These are phyloP conservation scores for Botrytis porri DNA, from an alignment of 2,329 filamentous ascomycete species.

Conservation along the genomic window DNA sequence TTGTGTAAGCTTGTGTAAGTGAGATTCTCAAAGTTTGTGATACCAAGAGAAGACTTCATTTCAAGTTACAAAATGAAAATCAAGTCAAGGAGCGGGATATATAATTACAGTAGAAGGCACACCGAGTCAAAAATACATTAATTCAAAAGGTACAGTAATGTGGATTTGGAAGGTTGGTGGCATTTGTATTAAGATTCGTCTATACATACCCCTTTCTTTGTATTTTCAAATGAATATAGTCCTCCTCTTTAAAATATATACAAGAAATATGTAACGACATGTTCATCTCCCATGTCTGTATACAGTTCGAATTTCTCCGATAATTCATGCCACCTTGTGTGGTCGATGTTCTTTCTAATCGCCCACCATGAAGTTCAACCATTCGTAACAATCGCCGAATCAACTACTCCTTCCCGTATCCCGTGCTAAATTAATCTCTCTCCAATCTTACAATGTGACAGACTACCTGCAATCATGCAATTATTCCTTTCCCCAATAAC, in stretches of 20 bases:
- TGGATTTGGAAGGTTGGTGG: not conserved
- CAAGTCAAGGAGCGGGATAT: not conserved
- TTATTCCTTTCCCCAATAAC: not conserved
- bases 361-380: no score
- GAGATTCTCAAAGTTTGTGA: not conserved
- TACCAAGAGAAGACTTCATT: not conserved
- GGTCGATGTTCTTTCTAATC: not conserved
- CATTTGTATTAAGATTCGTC: not conserved
- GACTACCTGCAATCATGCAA: not conserved
- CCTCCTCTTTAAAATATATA: conserved; percentile 2
- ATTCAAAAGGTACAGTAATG: no score
- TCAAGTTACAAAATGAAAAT: not conserved
- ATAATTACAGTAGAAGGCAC: not conserved
- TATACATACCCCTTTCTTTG: not conserved
- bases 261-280: not conserved
- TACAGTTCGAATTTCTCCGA: not conserved
- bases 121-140: not conserved
- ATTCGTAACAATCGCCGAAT: not conserved
- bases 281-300: not conserved
- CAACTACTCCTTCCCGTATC: not conserved
- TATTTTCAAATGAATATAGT: not conserved
- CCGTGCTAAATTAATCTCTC: not conserved
- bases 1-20: not conserved
- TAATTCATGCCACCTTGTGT: not conserved
- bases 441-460: not conserved